Evolutionary conservation across 371 early-diverging fungal species (phyloP).

Genomic region (Furculomyces boomerangus): DNA sequence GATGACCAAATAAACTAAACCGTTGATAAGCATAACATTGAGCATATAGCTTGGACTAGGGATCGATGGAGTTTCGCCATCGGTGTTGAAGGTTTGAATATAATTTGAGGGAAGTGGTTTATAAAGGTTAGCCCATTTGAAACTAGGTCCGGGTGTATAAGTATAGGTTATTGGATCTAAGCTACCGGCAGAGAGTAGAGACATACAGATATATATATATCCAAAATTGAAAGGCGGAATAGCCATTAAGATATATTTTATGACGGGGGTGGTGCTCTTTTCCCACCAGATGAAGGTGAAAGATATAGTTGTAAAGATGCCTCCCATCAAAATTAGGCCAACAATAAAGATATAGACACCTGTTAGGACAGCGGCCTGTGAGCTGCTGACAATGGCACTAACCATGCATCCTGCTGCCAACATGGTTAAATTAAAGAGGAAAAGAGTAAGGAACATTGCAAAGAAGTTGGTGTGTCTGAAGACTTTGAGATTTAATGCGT

Average conservation of each 20-base stretch:
- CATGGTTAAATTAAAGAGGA: conserved; percentile 30
- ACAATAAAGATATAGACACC: neutral
- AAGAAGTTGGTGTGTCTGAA: conserved; percentile 48
- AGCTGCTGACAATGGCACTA: conserved; percentile 33
- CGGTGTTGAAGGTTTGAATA: conserved; percentile 17
- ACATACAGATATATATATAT: neutral
- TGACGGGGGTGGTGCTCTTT: neutral
- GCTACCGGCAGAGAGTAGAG: conserved; percentile 7
- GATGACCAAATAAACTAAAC: conserved; percentile 26
- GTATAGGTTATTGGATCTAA: conserved; percentile 41
- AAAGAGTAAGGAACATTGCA: conserved; percentile 34
- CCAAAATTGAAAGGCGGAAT: conserved; percentile 3
- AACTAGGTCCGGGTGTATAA: conserved; percentile 47
- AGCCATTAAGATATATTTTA: neutral
- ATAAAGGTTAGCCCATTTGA: conserved; percentile 26
- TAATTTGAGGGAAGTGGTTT: conserved; percentile 12
- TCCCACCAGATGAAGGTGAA: conserved; percentile 3
- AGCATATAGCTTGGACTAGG: conserved; percentile 31
- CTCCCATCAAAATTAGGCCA: conserved; percentile 1
- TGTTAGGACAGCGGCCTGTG: conserved; percentile 21
- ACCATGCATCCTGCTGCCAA: conserved; percentile 39
- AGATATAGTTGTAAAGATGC: neutral
- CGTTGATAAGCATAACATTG: conserved; percentile 28
- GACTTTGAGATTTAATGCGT: conserved; percentile 28
- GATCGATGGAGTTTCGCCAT: conserved; percentile 15